These are phyloP conservation scores for Saccharomyces hybrid DNA, from an alignment of 1,139 yeast species.

Conservation along the genomic window DNA sequence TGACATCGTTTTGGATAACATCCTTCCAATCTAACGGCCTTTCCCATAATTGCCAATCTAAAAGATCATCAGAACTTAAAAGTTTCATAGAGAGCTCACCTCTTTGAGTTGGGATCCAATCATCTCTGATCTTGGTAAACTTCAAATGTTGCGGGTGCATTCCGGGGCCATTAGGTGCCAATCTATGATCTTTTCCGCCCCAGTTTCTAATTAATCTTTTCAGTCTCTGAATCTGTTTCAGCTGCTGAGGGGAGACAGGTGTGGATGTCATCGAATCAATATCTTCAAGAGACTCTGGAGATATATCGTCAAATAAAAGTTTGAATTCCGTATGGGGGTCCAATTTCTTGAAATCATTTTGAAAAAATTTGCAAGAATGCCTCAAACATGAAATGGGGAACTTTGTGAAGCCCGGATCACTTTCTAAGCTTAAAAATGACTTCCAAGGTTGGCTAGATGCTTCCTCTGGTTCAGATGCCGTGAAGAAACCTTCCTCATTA, in stretches of 20 bases:
- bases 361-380: slow-evolving; percentile 37
- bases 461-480: slow-evolving; percentile 31
- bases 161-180: slow-evolving; percentile 54
- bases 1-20: slow-evolving; percentile 40
- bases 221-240: slow-evolving; percentile 54
- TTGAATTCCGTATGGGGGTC: slow-evolving; percentile 79
- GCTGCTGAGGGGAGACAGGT: slow-evolving; percentile 57
- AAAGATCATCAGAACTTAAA: slow-evolving; percentile 36
- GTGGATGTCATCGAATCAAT: slow-evolving; percentile 52
- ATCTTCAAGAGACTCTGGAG: slow-evolving; percentile 61
- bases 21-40: slow-evolving; percentile 42
- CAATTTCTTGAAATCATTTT: slow-evolving; percentile 43
- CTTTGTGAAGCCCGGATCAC: slow-evolving; percentile 32
- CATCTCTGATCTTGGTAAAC: slow-evolving; percentile 68
- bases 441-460: neutral
- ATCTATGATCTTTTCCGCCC: slow-evolving; percentile 72
- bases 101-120: slow-evolving; percentile 67
- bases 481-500: slow-evolving; percentile 33
- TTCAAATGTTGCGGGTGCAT: slow-evolving; percentile 52
- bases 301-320: slow-evolving; percentile 64
- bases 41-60: slow-evolving; percentile 36
- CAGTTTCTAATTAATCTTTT: slow-evolving; percentile 66
- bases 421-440: neutral
- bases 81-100: slow-evolving; percentile 62
- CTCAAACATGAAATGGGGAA: slow-evolving; percentile 39